Base-by-base conservation (phyloP, 2,329 filamentous ascomycete species). In the Pseudopyrenochaeta lycopersici region DNA sequence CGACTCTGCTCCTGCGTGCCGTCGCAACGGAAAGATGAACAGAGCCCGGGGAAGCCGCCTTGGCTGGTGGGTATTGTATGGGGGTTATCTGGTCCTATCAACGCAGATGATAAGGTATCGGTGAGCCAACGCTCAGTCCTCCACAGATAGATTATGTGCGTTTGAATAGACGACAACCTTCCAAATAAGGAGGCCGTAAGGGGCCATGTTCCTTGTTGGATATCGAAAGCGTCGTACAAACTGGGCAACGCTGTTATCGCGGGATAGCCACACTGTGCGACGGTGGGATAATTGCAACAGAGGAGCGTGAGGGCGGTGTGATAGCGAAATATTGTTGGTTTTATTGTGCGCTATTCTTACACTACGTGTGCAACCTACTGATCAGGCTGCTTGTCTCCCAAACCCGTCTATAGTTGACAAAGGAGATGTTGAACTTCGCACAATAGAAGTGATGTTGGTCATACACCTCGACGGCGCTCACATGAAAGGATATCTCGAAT, bases 21-120 rank as follows among this genome's bases (percentile, higher is more conserved):
- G n/a, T 23, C 14, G 36, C 36, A 14, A 39, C 36, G 18, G 21
- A 39, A 39, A 21, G 36, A 12, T 21, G 10, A 10, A 21, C 36
- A 39, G 40, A 39, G 38, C 45, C 36, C 56, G 46, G 52, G 29
- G 31, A 12, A 17, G 44, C 42, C 53, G 54, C 48, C 54, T 58
- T 55, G 54, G 55, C 50, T 23, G 3, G 42, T 52, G 48, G 33
- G 39, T 47, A 20, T 40, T 18, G 27, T 35, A 60, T 50, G 54
- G 52, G 51, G 54, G 52, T 54, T 57, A 61, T 58, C 54, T 52
- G 45, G 31, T 43, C 48, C 60, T 63, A 63, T 63, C 56, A 53
- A 12, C 3, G 46, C 40, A 45, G 36, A 21, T 42, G 52, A 63
- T 60, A 59, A 47, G 49, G 47, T 58, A 52, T 63, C 58, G 47